Base-by-base conservation (phyloP, 2,329 filamentous ascomycete species). In the Hirsutella thompsonii region DNA sequence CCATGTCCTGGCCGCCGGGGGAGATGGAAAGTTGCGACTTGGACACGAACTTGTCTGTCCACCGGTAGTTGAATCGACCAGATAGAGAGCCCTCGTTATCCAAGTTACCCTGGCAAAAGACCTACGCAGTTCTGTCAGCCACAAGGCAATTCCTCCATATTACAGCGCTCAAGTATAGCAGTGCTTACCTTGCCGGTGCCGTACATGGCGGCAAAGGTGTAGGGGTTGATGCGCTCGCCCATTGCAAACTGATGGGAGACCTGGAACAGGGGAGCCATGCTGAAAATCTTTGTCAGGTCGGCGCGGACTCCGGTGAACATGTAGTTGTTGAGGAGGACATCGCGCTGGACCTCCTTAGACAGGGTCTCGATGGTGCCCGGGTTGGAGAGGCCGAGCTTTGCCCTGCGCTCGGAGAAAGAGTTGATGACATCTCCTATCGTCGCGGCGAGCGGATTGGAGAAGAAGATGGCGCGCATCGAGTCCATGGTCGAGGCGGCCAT, bases 231-330 rank as follows among this genome's bases (percentile, higher is more conserved):
- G 51, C 83, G 80, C 66, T 94, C 87, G 53, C 92, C 90, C 77
- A 95, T 86, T 42, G 90, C 83, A 63, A 98, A 92, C 54, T 92
- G 86, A 69, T 98, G 92, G 50, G 90, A 95, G 53, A 95, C 84
- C 67, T 96, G 90, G 74, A 98, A 98, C 52, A 96, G 70, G 44
- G 92, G 92, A 43, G 81, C 78, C 62, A 94, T 78, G 74, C 88
- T 92, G 68, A 96, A 94, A 59, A 87, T 81, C 74, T 95, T 96
- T 60, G 88, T 95, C 60, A 96, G 72, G 65, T 98, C 92, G 62
- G 90, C 93, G 60, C 90, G 85, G 62, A 98, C 76, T 56, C 92
- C 92, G 36, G 86, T 84, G 72, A 98, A 96, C 79, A 92, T 93
- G 64, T 87, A 84, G 72, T 95, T 94, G 68, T 83, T 92, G 56